These are phyloP conservation scores for Fusarium haematococcum DNA, from an alignment of 2,329 filamentous ascomycete genomes.

Conservation along the genomic window DNA sequence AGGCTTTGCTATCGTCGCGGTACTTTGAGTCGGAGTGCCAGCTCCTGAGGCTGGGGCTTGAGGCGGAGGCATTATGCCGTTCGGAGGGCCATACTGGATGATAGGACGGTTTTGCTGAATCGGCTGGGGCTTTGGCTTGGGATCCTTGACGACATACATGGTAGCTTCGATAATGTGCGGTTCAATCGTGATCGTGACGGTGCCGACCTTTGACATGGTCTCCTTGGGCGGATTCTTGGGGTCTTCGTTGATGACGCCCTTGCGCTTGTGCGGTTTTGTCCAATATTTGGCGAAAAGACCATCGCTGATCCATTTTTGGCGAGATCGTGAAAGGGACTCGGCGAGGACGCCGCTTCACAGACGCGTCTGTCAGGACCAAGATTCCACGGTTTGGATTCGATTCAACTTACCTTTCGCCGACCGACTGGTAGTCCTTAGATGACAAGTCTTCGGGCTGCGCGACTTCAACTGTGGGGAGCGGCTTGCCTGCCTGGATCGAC, in stretches of 20 bases:
- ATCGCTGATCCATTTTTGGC: constrained; percentile 77
- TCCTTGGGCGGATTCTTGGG: constrained; percentile 76
- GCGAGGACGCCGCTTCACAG: constrained; percentile 74
- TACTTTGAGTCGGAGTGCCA: constrained; percentile 35
- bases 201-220: constrained; percentile 78
- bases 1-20: constrained; percentile 30
- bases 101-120: constrained; percentile 61
- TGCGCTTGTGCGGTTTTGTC: constrained; percentile 78
- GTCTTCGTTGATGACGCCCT: constrained; percentile 72
- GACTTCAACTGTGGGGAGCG: constrained; percentile 76
- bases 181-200: constrained; percentile 80
- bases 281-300: constrained; percentile 83
- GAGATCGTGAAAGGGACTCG: constrained; percentile 79
- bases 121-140: constrained; percentile 60
- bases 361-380: constrained; percentile 36
- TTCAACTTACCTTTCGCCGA: constrained; percentile 73
- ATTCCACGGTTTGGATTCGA: neutral
- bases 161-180: constrained; percentile 84
- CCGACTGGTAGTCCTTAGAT: constrained; percentile 75
- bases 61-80: constrained; percentile 70
- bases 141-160: constrained; percentile 78
- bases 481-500: constrained; percentile 72
- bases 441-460: constrained; percentile 74
- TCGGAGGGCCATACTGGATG: constrained; percentile 74
- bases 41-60: constrained; percentile 50